Conservation (phyloP, 257 asterid genomes). For the Capsicum pubescens region DNA sequence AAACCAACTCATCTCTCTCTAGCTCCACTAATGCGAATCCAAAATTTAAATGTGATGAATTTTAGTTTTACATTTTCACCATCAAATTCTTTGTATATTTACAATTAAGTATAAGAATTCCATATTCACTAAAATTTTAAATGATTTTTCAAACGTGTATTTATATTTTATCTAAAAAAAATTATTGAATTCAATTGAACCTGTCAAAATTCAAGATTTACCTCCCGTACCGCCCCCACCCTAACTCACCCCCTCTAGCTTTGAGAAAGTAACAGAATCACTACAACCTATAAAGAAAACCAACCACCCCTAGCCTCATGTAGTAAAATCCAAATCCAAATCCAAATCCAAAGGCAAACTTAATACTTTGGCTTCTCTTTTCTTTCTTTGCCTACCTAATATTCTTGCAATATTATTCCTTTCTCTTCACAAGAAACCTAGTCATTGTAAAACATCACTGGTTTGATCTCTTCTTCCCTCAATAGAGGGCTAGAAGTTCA, state of each 20-base stretch:
- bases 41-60: neutral
- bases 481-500: slow-evolving; percentile 17
- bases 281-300: slow-evolving; percentile 61
- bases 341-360: slow-evolving; percentile 1
- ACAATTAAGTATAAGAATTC: neutral
- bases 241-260: slow-evolving; percentile 33
- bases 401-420: slow-evolving; percentile 25
- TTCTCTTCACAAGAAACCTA: neutral
- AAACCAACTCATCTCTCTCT: slow-evolving; percentile 34
- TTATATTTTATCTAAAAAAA: neutral
- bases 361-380: neutral
- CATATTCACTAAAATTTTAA: neutral
- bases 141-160: too few species aligned
- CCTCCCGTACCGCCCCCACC: too few species aligned
- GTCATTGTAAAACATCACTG: slow-evolving; percentile 7
- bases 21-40: neutral
- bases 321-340: slow-evolving; percentile 30
- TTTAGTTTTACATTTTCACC: neutral
- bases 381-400: neutral
- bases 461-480: slow-evolving; percentile 30
- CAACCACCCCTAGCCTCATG: slow-evolving; percentile 48
- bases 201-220: neutral
- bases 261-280: slow-evolving; percentile 57
- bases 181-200: neutral
- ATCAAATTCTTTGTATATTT: neutral